These are phyloP conservation scores for Polytrichum formosum DNA, from an alignment of 225 moss, liverwort and hornwort species.

Conservation along the genomic window DNA sequence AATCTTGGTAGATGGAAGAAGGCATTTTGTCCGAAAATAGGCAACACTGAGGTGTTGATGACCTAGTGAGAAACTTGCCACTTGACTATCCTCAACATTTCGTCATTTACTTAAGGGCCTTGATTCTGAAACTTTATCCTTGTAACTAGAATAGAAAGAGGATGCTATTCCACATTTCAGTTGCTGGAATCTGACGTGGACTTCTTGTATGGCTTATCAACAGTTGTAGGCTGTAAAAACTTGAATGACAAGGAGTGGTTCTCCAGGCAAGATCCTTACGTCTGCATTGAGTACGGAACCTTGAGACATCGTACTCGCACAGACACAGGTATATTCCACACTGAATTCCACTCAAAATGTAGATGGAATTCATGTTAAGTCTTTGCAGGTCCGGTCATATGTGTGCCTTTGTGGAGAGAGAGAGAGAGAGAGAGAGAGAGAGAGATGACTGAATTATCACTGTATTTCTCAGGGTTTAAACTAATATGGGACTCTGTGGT, in stretches of 20 bases:
- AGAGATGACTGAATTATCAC: no score
- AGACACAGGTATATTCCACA: slow-evolving; percentile 55
- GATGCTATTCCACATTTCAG: not conserved
- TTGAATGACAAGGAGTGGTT: slow-evolving; percentile 86
- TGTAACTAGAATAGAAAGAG: no score
- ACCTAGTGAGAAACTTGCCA: no score
- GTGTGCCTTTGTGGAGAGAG: no score
- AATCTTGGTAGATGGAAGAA: no score
- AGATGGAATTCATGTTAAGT: not conserved
- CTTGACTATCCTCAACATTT: no score
- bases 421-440: no score
- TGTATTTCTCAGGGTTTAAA: no score
- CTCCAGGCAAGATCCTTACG: slow-evolving; percentile 82
- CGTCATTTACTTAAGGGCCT: no score
- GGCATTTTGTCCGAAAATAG: no score
- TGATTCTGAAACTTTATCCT: no score
- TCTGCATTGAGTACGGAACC: slow-evolving; percentile 62
- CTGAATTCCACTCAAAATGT: not conserved
- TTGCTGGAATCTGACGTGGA: not conserved
- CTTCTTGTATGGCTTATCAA: not conserved
- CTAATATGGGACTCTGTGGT: not conserved
- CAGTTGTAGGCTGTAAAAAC: slow-evolving; percentile 74
- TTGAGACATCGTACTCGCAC: slow-evolving; percentile 65
- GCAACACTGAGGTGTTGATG: no score
- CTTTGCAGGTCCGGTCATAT: not conserved